Evolutionary conservation across 306 rosid species (phyloP).

Genomic region (Quercus wislizeni): DNA sequence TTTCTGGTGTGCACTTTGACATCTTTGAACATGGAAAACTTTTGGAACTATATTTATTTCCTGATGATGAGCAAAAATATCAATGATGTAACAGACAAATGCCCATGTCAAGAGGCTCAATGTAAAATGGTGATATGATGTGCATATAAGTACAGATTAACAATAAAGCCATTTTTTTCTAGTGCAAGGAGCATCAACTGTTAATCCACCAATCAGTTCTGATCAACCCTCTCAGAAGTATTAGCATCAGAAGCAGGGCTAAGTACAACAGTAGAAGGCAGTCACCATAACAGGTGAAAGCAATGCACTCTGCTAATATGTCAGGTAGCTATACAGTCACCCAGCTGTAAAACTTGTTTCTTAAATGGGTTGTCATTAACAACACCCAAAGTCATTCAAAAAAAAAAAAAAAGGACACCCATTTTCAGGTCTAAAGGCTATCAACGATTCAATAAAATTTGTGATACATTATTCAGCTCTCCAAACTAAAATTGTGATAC

Average conservation of each 20-base stretch:
- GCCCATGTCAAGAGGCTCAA: background rate
- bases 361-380: background rate
- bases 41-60: constrained; percentile 19
- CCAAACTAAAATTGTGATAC: background rate
- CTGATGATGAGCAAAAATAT: constrained; percentile 29
- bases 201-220: background rate
- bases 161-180: background rate
- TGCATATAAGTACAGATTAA: background rate
- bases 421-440: background rate
- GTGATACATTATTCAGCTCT: background rate
- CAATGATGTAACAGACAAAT: background rate
- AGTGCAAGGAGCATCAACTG: background rate
- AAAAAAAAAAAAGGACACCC: too few species aligned
- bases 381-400: background rate
- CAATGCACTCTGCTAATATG: background rate
- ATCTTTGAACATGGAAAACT: constrained; percentile 16
- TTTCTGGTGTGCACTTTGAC: constrained; percentile 36
- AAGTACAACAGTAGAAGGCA: background rate
- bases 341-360: background rate
- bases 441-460: background rate
- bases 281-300: background rate
- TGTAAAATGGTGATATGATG: background rate
- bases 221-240: background rate
- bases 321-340: background rate
- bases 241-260: background rate